Conservation (phyloP, 139 green algal species). For the Volvox africanus region DNA sequence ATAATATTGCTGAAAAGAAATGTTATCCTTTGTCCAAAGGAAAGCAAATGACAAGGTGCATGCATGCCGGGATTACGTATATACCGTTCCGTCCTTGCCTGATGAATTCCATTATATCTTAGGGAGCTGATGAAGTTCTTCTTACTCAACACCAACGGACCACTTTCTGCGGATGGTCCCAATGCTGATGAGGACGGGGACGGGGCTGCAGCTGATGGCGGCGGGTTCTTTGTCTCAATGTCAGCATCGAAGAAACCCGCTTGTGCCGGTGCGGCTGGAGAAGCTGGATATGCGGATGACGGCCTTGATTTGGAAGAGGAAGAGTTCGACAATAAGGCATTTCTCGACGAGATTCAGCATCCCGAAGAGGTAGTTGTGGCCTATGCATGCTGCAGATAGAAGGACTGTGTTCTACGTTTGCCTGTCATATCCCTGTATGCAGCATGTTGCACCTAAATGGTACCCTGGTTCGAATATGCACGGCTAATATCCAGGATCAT, state of each 20-base stretch:
- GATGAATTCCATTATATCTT: neutral
- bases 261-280: neutral
- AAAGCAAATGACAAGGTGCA: neutral
- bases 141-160: neutral
- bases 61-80: neutral
- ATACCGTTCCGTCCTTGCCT: neutral
- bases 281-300: neutral
- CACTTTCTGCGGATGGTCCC: neutral
- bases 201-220: neutral
- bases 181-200: neutral
- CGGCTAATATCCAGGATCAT: too few relatives aligned
- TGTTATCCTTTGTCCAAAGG: neutral
- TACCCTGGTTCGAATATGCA: too few relatives aligned
- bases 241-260: neutral
- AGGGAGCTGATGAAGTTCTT: constrained; percentile 40
- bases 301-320: constrained; percentile 1
- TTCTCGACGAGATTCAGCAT: neutral
- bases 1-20: neutral
- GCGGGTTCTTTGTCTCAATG: neutral
- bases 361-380: neutral
- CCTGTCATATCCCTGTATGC: neutral
- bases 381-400: neutral
- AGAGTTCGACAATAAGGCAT: neutral
- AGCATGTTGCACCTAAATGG: neutral
- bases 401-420: neutral